A percentile compares a stretch with the other conserved stretches of the same genome.
Evolutionary conservation across 1,284 basidiomycete species (phyloP).

Genomic region (Ustilago xerochloae): DNA sequence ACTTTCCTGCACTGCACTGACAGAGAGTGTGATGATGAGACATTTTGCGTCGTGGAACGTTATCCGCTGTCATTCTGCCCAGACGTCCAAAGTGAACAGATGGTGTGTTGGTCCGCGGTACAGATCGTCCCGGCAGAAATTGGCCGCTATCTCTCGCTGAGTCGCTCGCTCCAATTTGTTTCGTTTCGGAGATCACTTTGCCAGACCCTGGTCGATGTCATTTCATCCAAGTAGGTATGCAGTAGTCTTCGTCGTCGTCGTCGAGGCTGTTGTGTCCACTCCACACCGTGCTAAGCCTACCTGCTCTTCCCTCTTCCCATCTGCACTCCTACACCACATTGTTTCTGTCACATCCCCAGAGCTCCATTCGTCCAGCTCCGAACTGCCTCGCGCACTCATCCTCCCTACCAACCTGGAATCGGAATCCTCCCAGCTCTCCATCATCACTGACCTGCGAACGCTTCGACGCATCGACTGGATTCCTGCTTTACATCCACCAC

Average conservation of each 20-base stretch:
- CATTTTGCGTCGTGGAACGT: too few relatives aligned
- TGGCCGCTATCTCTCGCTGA: not conserved
- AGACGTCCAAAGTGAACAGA: not conserved
- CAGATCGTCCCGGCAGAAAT: slow-evolving; percentile 3
- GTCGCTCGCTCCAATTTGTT: not conserved
- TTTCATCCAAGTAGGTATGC: too few relatives aligned
- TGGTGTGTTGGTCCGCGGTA: not conserved
- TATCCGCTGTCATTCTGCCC: not conserved
- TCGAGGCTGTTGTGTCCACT: slow-evolving; percentile 5
- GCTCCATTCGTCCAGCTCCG: too few relatives aligned
- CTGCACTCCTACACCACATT: not conserved
- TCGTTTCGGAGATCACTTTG: not conserved
- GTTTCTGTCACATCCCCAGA: too few relatives aligned
- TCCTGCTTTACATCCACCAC: too few relatives aligned
- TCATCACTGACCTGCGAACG: too few relatives aligned
- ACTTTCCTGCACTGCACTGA: too few relatives aligned
- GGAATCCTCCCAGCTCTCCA: too few relatives aligned
- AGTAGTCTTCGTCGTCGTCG: not conserved
- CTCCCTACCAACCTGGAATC: too few relatives aligned
- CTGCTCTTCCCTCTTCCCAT: not conserved
- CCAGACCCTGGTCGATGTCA: not conserved
- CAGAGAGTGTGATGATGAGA: too few relatives aligned
- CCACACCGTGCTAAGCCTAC: not conserved
- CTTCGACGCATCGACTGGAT: too few relatives aligned
- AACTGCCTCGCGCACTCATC: too few relatives aligned